These are phyloP conservation scores for Lyophyllum shimeji DNA, from an alignment of 768 basidiomycete species.

Conservation along the genomic window DNA sequence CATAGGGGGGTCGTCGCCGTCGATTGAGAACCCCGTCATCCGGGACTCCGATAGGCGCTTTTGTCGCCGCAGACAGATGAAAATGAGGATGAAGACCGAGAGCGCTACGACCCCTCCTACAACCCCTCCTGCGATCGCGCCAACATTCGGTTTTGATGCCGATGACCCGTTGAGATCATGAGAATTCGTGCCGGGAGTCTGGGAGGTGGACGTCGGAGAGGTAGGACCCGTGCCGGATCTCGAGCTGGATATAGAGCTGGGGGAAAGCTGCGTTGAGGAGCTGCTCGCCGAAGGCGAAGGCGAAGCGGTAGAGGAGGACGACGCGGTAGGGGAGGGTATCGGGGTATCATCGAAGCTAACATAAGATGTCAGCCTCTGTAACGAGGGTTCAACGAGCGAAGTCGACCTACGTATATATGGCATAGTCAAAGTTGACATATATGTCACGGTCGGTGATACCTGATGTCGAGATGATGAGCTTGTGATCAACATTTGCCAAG, in stretches of 20 bases:
- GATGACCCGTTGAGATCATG: background rate
- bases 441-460: constrained; percentile 24
- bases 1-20: background rate
- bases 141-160: background rate
- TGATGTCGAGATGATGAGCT: constrained; percentile 29
- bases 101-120: constrained; percentile 8
- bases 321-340: background rate
- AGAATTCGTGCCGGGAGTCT: background rate
- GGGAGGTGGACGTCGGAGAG: background rate
- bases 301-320: background rate
- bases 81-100: constrained; percentile 1
- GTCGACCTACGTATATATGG: constrained; percentile 35
- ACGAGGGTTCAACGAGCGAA: background rate
- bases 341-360: constrained; percentile 6
- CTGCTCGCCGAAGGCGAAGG: background rate
- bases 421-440: constrained; percentile 41
- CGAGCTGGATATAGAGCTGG: background rate
- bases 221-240: background rate
- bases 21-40: background rate
- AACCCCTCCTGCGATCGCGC: constrained; percentile 11
- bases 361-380: background rate
- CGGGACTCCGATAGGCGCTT: background rate
- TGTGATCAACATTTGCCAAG: constrained; percentile 27
- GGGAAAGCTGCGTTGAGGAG: background rate
- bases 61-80: constrained; percentile 1